Base-by-base conservation (phyloP, 208 protist genomes). In the Angomonas ambiguus region DNA sequence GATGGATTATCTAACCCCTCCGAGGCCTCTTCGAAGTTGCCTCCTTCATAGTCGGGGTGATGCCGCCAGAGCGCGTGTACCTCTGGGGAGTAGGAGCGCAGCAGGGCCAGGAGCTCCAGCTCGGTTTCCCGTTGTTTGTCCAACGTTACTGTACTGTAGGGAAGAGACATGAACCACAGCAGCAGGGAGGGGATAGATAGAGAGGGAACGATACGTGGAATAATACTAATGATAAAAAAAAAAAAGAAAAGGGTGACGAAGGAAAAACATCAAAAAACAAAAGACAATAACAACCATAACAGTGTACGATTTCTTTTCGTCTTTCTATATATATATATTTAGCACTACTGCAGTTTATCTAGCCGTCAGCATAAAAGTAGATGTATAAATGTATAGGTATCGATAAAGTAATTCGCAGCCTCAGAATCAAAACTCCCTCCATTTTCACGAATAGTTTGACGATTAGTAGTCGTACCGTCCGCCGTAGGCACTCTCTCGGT, bases 91-190 rank as follows among this genome's bases (percentile, higher is more conserved):
- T 84, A 77, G 20, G 62, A 35, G 33, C 62, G 62, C n/a, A 88
- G 62, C 25, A 82, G 77, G 16, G 70, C 56, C n/a, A 91, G 70
- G 56, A 91, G 62, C 13, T 69, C 59, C 28, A 87, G 68, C 65
- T 91, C 85, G 11, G 81, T 80, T 32, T 79, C 77, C 53, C 85
- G 76, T 72, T 91, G 85, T 22, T 74, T 71, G 32, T 62, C 56
- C 24, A 74, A 78, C 1, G 81, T 88, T 22, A 35, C 20, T 5
- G 80, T 83, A 2, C 69, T 68, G 16, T 67, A 67, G 10, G 72
- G 61, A 18, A 77, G 32, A 30, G 67, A 65, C 72, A 77, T 77
- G 13, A 8, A n/a, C 45, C 4, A 41, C 13, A 41, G 5, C 5
- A 18, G 13, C 13, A 41, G 35, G 13, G 13, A 18, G 35, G 5